These are phyloP conservation scores for Leucocoprinus birnbaumii DNA, from an alignment of 768 basidiomycete species.

Conservation along the genomic window DNA sequence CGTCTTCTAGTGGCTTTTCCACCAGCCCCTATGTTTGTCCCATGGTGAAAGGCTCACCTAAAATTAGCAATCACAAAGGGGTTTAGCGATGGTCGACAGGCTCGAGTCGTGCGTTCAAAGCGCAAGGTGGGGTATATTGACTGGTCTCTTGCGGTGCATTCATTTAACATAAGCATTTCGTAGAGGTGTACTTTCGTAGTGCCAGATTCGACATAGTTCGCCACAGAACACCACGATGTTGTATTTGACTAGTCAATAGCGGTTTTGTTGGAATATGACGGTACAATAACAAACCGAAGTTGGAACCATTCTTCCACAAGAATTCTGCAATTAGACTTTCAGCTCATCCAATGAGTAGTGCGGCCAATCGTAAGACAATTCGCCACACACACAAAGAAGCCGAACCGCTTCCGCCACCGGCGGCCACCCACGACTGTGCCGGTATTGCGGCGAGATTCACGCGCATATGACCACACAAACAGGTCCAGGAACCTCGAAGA, in stretches of 20 bases:
- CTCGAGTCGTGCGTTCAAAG: background rate
- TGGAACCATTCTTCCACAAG: no score
- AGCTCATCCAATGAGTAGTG: no score
- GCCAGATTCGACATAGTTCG: background rate
- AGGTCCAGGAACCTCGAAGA: background rate
- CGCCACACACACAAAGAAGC: no score
- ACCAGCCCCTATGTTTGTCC: conserved; percentile 3
- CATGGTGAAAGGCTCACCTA: background rate
- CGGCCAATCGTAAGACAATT: no score
- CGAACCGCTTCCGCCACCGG: background rate
- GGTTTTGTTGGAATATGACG: no score
- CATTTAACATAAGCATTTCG: background rate
- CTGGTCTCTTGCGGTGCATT: background rate
- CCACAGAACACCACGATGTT: background rate
- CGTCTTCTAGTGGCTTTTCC: conserved; percentile 6
- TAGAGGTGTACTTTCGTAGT: background rate
- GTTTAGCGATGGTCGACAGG: background rate
- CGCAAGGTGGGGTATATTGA: background rate
- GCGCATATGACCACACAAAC: background rate
- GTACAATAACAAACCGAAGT: no score
- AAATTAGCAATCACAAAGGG: background rate
- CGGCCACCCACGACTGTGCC: background rate
- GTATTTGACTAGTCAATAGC: no score
- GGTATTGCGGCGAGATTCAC: background rate
- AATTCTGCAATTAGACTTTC: no score